phyloP scores from a whole-genome alignment of 768 basidiomycete species.

The Agaricus blazei region DNA sequence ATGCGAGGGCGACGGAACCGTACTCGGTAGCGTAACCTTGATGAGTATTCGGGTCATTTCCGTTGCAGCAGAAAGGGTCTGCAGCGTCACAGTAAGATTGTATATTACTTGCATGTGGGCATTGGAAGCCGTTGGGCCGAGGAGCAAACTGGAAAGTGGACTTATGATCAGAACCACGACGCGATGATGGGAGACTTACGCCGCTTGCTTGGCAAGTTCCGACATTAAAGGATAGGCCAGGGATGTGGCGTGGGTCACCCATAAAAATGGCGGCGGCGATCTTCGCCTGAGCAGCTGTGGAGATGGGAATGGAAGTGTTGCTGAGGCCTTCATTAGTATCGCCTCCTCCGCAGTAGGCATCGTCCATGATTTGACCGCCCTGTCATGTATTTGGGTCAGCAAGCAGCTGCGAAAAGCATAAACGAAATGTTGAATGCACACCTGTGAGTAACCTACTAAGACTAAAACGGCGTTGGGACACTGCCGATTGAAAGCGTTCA shows the following conservation, averaged over 20 bases:
- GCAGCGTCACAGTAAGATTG: constrained; percentile 28
- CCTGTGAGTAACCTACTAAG: too few species aligned
- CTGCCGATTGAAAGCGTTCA: constrained; percentile 26
- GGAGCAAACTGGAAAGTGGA: constrained; percentile 22
- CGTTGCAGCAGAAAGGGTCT: constrained; percentile 31
- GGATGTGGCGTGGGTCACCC: constrained; percentile 28
- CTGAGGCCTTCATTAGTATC: constrained; percentile 25
- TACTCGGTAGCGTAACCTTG: constrained; percentile 30
- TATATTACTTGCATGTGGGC: constrained; percentile 23
- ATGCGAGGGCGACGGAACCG: constrained; percentile 8
- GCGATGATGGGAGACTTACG: constrained; percentile 15
- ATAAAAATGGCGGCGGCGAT: constrained; percentile 30
- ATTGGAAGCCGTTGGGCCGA: constrained; percentile 26
- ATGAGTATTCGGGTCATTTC: constrained; percentile 23
- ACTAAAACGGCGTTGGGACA: constrained; percentile 27
- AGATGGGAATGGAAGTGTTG: constrained; percentile 25
- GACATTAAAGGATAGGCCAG: constrained; percentile 26
- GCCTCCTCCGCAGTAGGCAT: constrained; percentile 28
- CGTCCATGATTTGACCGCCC: constrained; percentile 30
- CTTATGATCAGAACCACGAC: neutral
- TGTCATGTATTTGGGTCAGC: neutral
- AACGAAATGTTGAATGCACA: too few species aligned
- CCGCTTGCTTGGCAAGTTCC: constrained; percentile 26
- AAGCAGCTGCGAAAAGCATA: too few species aligned
- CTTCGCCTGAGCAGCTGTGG: constrained; percentile 21